Base-by-base conservation (phyloP, 2,329 filamentous ascomycete genomes). In the Botrytis sinoallii region DNA sequence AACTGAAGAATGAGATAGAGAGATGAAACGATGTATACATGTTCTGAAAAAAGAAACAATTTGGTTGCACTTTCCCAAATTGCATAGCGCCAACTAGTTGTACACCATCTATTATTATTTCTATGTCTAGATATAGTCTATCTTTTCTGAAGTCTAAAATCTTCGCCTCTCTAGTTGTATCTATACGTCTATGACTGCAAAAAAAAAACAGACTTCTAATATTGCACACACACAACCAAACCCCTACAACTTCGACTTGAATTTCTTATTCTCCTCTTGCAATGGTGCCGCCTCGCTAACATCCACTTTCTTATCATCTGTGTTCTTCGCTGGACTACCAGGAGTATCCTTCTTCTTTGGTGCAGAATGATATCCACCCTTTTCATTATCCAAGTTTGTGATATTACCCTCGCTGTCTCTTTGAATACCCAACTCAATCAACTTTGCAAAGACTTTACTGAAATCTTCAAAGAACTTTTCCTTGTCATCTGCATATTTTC, bases 391-490 rank as follows among this genome's bases (percentile, higher is more conserved):
- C 18, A 85, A 83, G 78, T 91, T 90, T 46, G 84, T 80, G 57
- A 91, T 82, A 12, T 80, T 83, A 0, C 87, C 89, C 12, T 83
- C 79, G 16, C 79, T 85, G 78, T 91, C 88, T 59, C 89, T 83
- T 67, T 81, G 78, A 73, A 91, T 89, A 0, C 89, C 89, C 75
- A 91, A 80, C 81, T 91, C 89, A 70, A 91, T 78, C 80, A 91
- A 78, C 81, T 90, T 90, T 18, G 84, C 85, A 79, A 91, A 91
- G 0, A 85, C 89, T 73, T 84, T 84, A 22, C 84, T 79, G 77
- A 91, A 91, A 79, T 91, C 85, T 64, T 84, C 84, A 77, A 90
- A 91, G 83, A 91, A 91, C 63, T 85, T 75, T 0, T 90, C 88
- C 81, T 89, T 89, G 77, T 91, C 88, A 68, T 85, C 82, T 6